These are phyloP conservation scores for Sophora flavescens DNA, from an alignment of 306 rosid genomes.

Conservation along the genomic window DNA sequence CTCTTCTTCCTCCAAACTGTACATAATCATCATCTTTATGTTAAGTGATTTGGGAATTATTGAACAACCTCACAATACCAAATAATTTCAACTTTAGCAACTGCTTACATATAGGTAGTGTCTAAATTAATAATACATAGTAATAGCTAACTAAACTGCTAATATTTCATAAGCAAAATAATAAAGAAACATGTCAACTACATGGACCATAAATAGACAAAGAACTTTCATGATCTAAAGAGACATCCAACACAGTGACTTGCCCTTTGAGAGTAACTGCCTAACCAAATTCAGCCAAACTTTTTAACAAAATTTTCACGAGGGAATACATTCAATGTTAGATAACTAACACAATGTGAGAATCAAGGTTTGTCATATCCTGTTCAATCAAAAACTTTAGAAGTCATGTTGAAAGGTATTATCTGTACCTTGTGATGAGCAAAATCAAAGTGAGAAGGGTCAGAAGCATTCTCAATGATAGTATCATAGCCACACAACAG, in stretches of 20 bases:
- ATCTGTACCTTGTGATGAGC: slow-evolving; percentile 97
- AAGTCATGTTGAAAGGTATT: slow-evolving; percentile 24
- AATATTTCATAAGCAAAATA: neutral
- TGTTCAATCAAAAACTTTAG: neutral
- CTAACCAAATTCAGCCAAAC: slow-evolving; percentile 16
- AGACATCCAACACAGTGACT: slow-evolving; percentile 10
- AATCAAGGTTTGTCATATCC: slow-evolving; percentile 1
- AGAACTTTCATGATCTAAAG: slow-evolving; percentile 4
- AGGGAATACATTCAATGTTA: neutral
- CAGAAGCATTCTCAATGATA: slow-evolving; percentile 97
- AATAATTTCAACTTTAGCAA: slow-evolving; percentile 16
- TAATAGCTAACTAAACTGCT: neutral
- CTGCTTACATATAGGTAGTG: neutral
- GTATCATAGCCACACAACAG: slow-evolving; percentile 96
- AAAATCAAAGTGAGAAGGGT: slow-evolving; percentile 96
- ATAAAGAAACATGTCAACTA: slow-evolving; percentile 4
- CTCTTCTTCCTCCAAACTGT: slow-evolving; percentile 98
- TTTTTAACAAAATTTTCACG: neutral
- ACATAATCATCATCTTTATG: slow-evolving; percentile 42
- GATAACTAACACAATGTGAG: neutral
- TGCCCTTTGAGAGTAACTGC: neutral
- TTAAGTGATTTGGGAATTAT: slow-evolving; percentile 32
- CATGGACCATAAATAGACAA: neutral
- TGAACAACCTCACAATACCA: neutral
- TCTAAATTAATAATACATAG: slow-evolving; percentile 20